Evolutionary conservation across 306 rosid species (phyloP).

Genomic region (Pterocarpus santalinus): DNA sequence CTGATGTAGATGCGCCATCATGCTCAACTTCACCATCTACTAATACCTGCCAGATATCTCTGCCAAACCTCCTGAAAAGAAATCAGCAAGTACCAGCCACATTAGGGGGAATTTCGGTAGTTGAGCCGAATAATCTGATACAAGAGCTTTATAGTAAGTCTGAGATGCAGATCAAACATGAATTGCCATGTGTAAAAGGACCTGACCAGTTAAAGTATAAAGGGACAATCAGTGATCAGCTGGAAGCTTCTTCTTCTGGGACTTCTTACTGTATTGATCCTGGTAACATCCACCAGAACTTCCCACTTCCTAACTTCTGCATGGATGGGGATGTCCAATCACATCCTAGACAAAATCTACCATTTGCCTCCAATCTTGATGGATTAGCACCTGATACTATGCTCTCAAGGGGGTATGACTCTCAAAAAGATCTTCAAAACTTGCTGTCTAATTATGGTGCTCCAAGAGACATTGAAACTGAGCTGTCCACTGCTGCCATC

Average conservation of each 20-base stretch:
- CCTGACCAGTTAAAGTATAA: conserved; percentile 76
- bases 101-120: conserved; percentile 58
- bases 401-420: conserved; percentile 88
- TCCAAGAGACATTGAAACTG: conserved; percentile 91
- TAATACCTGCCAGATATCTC: conserved; percentile 75
- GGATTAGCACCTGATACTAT: conserved; percentile 86
- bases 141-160: conserved; percentile 83
- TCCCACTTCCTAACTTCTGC: conserved; percentile 78
- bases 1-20: conserved; percentile 92
- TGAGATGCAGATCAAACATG: conserved; percentile 73
- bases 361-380: conserved; percentile 74
- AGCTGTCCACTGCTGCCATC: conserved; percentile 86
- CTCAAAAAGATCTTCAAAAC: conserved; percentile 94
- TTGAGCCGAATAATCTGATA: conserved; percentile 68
- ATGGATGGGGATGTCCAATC: conserved; percentile 89
- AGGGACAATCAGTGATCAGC: conserved; percentile 72
- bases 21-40: conserved; percentile 95
- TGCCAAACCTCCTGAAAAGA: conserved; percentile 67
- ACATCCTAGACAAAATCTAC: conserved; percentile 68
- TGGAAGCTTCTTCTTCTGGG: conserved; percentile 93
- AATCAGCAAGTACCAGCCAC: conserved; percentile 70
- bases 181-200: conserved; percentile 69
- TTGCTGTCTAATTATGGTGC: conserved; percentile 86
- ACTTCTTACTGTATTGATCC: conserved; percentile 92
- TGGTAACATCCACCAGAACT: conserved; percentile 78